phyloP scores from a whole-genome alignment of 73 alveolate genomes.

The Paramecium bursaria region DNA sequence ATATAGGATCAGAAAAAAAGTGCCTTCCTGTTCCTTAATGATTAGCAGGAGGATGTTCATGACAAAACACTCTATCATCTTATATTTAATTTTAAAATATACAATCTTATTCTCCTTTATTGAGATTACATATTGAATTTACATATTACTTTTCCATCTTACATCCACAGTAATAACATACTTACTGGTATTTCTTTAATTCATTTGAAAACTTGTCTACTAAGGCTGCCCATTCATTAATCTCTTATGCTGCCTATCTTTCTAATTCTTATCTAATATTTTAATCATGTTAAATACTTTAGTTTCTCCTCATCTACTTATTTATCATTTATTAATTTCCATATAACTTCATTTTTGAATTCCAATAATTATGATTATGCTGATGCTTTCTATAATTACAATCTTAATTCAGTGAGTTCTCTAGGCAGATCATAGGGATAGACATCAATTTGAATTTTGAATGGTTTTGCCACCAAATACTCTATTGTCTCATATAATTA shows the following conservation, averaged over 20 bases:
- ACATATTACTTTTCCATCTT: conserved; percentile 60
- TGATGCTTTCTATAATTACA: conserved; percentile 45
- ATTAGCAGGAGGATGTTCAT: conserved; percentile 48
- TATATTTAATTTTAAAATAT: not conserved
- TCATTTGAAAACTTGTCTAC: conserved; percentile 59
- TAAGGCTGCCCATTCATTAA: conserved; percentile 62
- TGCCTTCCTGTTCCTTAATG: conserved; percentile 64
- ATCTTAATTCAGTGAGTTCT: conserved; percentile 67
- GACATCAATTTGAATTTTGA: conserved; percentile 58
- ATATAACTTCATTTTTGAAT: conserved; percentile 60
- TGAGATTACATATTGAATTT: conserved; percentile 43
- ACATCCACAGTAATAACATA: conserved; percentile 64
- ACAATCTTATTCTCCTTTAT: conserved; percentile 54
- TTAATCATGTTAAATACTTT: conserved; percentile 1
- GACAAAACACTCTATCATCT: conserved; percentile 55
- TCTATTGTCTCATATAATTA: conserved; percentile 60
- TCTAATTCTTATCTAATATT: conserved; percentile 58
- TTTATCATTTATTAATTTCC: conserved; percentile 61
- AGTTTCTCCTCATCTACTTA: conserved; percentile 30
- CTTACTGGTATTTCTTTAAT: conserved; percentile 46
- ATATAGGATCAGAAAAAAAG: conserved; percentile 60
- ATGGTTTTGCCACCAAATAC: conserved; percentile 67
- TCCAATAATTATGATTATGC: conserved; percentile 53
- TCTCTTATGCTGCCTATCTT: conserved; percentile 63
- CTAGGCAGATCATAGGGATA: conserved; percentile 68